These are phyloP conservation scores for Xerocomus spinulosus DNA, from an alignment of 768 basidiomycete species.

Conservation along the genomic window DNA sequence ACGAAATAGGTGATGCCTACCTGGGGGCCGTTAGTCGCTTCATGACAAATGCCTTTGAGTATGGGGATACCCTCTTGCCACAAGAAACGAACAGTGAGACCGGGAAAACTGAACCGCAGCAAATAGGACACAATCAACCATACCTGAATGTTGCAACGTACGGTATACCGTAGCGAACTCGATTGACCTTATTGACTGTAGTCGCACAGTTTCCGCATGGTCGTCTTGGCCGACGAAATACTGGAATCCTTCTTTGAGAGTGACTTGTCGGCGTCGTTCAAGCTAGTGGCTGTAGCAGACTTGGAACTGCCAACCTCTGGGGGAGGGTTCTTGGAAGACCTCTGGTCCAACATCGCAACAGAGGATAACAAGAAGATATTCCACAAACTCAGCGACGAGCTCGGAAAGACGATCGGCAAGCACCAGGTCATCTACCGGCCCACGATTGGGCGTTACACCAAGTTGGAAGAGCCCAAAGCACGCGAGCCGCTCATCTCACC, in stretches of 20 bases:
- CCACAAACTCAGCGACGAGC: conserved; percentile 88
- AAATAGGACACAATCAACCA: conserved; percentile 73
- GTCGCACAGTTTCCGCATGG: conserved; percentile 85
- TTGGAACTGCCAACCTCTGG: conserved; percentile 57
- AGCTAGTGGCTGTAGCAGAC: conserved; percentile 65
- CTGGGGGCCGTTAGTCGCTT: conserved; percentile 94
- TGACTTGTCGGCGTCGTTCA: conserved; percentile 86
- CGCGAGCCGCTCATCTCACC: conserved; percentile 82
- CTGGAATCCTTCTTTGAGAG: conserved; percentile 96
- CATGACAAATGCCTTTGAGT: conserved; percentile 98
- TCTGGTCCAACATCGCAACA: conserved; percentile 87
- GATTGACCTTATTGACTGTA: conserved; percentile 9
- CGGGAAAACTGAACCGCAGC: conserved; percentile 40
- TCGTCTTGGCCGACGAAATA: conserved; percentile 93
- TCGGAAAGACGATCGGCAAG: conserved; percentile 91
- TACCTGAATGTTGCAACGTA: conserved; percentile 91
- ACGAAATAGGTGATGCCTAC: conserved; percentile 94
- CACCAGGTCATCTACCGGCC: conserved; percentile 83
- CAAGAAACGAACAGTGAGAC: conserved; percentile 29
- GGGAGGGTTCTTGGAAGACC: conserved; percentile 68
- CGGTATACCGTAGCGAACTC: conserved; percentile 16
- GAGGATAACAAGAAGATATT: conserved; percentile 92
- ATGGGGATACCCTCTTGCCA: conserved; percentile 88
- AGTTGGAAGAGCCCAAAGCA: conserved; percentile 81
- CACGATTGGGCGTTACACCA: conserved; percentile 81